Conservation (phyloP, 257 asterid species). For the Coffea eugenioides region DNA sequence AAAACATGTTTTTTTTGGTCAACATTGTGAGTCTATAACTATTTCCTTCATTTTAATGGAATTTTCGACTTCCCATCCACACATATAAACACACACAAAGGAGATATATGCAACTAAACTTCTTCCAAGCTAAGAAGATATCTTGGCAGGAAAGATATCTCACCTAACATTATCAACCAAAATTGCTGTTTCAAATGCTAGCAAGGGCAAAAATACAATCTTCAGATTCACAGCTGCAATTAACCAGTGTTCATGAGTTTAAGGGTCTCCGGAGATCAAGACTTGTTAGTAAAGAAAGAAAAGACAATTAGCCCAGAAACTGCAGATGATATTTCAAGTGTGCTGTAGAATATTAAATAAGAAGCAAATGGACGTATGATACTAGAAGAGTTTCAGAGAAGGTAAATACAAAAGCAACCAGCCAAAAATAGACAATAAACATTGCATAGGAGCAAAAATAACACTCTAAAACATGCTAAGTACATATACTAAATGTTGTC, state of each 20-base stretch:
- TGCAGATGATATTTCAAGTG: neutral
- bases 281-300: conserved; percentile 7
- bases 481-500: neutral
- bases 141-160: conserved; percentile 23
- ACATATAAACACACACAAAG: neutral
- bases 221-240: conserved; percentile 81
- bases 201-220: conserved; percentile 86
- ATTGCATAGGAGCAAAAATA: neutral
- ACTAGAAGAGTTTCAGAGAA: neutral
- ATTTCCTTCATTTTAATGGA: neutral
- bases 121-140: neutral
- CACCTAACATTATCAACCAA: conserved; percentile 89
- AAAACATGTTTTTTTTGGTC: neutral
- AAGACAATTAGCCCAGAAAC: neutral
- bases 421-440: neutral
- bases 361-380: neutral
- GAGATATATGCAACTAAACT: neutral
- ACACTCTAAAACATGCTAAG: neutral
- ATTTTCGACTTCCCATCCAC: neutral
- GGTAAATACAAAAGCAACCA: neutral
- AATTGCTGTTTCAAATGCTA: conserved; percentile 79
- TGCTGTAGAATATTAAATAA: neutral
- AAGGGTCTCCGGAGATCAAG: conserved; percentile 21
- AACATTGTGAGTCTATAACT: neutral
- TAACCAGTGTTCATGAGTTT: conserved; percentile 25